A percentile compares a stretch with the other conserved stretches of the same genome.
phyloP scores from a whole-genome alignment of 768 basidiomycete species.

The Leccinum disarticulatum region DNA sequence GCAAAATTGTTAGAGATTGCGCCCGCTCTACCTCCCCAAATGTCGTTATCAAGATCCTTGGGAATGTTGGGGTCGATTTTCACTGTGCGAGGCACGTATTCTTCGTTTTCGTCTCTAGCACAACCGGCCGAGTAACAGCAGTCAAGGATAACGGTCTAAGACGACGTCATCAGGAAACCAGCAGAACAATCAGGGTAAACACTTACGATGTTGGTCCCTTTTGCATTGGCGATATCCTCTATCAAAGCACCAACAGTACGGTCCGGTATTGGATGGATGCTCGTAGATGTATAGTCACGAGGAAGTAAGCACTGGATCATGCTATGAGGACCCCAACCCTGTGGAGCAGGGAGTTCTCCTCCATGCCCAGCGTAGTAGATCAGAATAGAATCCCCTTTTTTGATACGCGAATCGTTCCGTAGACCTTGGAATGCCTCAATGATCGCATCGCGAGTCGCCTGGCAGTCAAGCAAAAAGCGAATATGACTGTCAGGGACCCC shows the following conservation, averaged over 20 bases:
- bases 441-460: constrained; percentile 39
- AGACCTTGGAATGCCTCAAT: constrained; percentile 28
- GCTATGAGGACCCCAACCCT: constrained; percentile 22
- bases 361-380: constrained; percentile 50
- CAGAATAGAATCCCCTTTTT: constrained; percentile 35
- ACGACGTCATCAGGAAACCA: not conserved
- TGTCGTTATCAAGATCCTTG: constrained; percentile 25
- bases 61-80: constrained; percentile 5
- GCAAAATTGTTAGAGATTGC: constrained; percentile 20
- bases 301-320: constrained; percentile 32
- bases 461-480: constrained; percentile 35
- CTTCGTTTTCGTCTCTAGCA: constrained; percentile 22
- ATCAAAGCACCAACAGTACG: constrained; percentile 40
- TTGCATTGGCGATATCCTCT: constrained; percentile 35
- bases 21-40: constrained; percentile 20
- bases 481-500: constrained; percentile 36
- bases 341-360: constrained; percentile 33
- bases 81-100: constrained; percentile 8
- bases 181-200: not conserved
- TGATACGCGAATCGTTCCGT: constrained; percentile 23
- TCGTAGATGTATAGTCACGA: constrained; percentile 29
- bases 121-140: constrained; percentile 45
- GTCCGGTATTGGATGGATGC: constrained; percentile 41
- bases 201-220: constrained; percentile 47
- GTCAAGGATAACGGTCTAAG: constrained; percentile 46